These are phyloP conservation scores for Ramaria sp. DNA, from an alignment of 768 basidiomycete species.

Conservation along the genomic window DNA sequence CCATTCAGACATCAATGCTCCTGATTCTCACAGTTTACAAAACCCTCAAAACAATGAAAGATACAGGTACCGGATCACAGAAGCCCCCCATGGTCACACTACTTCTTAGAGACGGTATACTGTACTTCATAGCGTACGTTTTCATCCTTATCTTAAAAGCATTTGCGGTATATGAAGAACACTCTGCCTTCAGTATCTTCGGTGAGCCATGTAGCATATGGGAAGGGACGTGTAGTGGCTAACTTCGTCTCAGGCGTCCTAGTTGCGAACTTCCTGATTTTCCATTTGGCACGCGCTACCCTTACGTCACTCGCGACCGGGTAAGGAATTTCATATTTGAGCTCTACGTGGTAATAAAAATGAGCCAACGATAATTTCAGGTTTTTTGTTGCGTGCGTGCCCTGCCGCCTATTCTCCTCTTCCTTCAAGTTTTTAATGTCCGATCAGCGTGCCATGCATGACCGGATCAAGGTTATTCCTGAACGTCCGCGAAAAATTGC, in stretches of 20 bases:
- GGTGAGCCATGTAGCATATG: neutral
- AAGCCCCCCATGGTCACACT: neutral
- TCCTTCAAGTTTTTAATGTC: too few relatives aligned
- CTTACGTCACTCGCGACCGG: neutral
- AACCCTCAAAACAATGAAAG: neutral
- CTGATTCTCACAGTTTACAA: constrained; percentile 5
- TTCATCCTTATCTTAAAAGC: neutral
- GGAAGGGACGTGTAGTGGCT: neutral
- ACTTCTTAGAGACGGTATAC: constrained; percentile 2
- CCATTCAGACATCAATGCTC: neutral
- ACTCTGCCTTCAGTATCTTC: neutral
- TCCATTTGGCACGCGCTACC: neutral
- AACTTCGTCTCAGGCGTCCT: neutral
- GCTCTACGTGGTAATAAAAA: too few relatives aligned
- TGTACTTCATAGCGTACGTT: constrained; percentile 4
- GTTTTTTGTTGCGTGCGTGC: constrained; percentile 2
- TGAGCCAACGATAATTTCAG: neutral
- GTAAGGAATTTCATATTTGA: neutral
- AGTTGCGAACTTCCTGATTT: neutral
- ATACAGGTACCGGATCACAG: neutral
- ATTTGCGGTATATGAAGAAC: neutral
- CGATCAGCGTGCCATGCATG: neutral
- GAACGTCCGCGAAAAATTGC: constrained; percentile 3
- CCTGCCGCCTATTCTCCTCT: neutral
- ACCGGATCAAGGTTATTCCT: neutral